Conservation (phyloP, 73 alveolate genomes). For the Paramecium sonneborni region DNA sequence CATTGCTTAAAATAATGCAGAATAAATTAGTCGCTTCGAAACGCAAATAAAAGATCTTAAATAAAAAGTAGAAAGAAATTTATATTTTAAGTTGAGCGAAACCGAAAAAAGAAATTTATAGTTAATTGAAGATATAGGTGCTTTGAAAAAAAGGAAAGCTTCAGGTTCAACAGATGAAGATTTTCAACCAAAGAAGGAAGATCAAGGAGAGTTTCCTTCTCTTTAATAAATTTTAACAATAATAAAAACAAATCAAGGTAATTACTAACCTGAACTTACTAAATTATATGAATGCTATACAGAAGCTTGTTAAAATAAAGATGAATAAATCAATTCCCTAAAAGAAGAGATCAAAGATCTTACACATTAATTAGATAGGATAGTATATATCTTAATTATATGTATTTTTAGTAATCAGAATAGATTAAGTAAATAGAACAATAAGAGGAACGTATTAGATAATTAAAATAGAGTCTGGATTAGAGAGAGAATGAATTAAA, state of each 20-base stretch:
- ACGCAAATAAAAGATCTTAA: not conserved
- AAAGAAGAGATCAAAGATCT: not conserved
- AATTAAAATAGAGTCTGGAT: not conserved
- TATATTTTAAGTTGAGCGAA: not conserved
- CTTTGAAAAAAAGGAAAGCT: not conserved
- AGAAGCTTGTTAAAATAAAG: not conserved
- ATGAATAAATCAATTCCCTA: not conserved
- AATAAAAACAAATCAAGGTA: not conserved
- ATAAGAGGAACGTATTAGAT: not conserved
- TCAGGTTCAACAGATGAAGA: slow-evolving; percentile 18
- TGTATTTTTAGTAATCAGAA: not conserved
- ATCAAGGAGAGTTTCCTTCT: not conserved
- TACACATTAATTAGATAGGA: not conserved
- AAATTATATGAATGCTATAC: not conserved
- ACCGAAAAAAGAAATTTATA: not conserved
- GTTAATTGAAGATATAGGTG: not conserved
- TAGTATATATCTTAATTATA: not conserved
- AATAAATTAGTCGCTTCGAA: not conserved
- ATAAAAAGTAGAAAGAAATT: not conserved
- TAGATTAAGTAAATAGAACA: not conserved
- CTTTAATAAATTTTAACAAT: not conserved
- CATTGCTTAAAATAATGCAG: not conserved
- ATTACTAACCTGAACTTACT: not conserved
- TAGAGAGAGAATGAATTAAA: not conserved
- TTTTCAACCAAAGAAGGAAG: slow-evolving; percentile 1